Evolutionary conservation across 2,329 filamentous ascomycete genomes (phyloP), one percentile per base, ranked within the genome.

Genomic region (Aspergillus udagawae): DNA sequence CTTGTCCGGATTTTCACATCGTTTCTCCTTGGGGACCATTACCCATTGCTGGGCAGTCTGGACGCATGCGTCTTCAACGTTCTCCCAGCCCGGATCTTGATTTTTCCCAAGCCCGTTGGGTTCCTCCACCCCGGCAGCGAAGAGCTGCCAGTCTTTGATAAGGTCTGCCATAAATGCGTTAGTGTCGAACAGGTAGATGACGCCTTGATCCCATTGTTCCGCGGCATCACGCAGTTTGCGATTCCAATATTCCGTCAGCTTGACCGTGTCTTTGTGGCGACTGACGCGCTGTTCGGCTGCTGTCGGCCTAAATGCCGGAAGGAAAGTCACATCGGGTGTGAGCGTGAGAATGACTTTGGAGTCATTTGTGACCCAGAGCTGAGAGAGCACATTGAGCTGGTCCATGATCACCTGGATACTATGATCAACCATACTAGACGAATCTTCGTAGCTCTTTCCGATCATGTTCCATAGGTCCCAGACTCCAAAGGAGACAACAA

Each of bases 391-490:
- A 41, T 70, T 65, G 17, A 75, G 57, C 52, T 72, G 65, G 17
- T 67, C 62, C 61, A 75, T 72, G 14, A 77, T 60, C 50, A 65
- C 67, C 38, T 66, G 60, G 49, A 76, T 62, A 38, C 67, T 73
- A 25, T 68, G 67, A 17, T 67, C 63, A 41, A 71, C 58, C 1
- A 70, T 69, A 21, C 58, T 47, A 14, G 60, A 60, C 2, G 70
- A 71, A 10, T 57, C 54, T 10, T 66, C 61, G 55, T 69, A 62
- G 51, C 67, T 63, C 58, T 64, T 64, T 28, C 58, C 63, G 29
- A 71, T 57, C 53, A 73, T 56, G 38, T 70, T 70, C 73, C 72
- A 76, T 49, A 77, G 49, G 55, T 77, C 74, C 73, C 71, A 75
- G 10, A 75, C 55, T 5, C 73, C 72, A 60, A 76, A 76, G 17